Base-by-base conservation (phyloP, 768 basidiomycete genomes). In the Scleroderma citrinum region DNA sequence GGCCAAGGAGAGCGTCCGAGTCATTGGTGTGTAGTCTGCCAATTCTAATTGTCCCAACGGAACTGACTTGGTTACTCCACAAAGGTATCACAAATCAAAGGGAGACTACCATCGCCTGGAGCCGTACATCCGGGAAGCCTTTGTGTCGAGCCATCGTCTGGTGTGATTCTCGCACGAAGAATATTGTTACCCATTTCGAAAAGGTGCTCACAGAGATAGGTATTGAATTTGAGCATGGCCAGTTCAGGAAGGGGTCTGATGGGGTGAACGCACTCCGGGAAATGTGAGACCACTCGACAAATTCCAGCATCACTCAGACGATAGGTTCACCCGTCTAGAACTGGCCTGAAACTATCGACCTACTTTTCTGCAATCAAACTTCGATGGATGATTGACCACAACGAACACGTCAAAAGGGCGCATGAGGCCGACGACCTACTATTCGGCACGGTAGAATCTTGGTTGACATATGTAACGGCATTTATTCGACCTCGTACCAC, bases 351-450 rank as follows among this genome's bases (percentile, higher is more conserved):
- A n/a, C 75, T 97, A 7, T 96, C 94, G 14, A 98, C 95, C 0
- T 99, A 99, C 71, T 99, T 99, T 71, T 96, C 94, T 20, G 95
- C 87, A 16, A 85, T 96, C 66, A 98, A 97, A 70, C 75, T 96
- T 54, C 81, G 88, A 39, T 99, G 95, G 95, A 92, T 99, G 87
- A 81, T 95, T 53, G 88, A 95, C 64, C 82, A 97, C 62, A 69
- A 85, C 60, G 74, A 77, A 3, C 80, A 82, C 26, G 92, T 98
- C 47, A 67, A 75, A 30, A 74, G 78, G 37, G 94, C 96, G 0
- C 85, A 93, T 61, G 81, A 86, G 34, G 69, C 78, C 32, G 91
- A 92, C 65, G 78, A 89, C 51, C 76, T 98, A 12, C 71, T 85
- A 19, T 93, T 97, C 60, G 96, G 96, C 20, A 99, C 96, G 2